These are phyloP conservation scores for Candida takata DNA, from an alignment of 805 yeast genomes.

Conservation along the genomic window DNA sequence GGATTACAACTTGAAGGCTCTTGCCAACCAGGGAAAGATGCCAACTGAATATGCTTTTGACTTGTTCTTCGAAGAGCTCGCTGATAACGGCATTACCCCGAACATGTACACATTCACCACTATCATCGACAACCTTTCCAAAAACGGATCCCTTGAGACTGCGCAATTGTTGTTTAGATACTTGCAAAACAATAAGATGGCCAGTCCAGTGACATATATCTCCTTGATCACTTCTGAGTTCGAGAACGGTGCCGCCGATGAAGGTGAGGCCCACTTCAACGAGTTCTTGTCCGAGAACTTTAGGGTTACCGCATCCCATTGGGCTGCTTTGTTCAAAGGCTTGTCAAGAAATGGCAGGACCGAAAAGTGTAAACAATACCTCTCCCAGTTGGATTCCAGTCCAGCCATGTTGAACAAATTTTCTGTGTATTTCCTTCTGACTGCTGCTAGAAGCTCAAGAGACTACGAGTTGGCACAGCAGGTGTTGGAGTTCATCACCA, in stretches of 20 bases:
- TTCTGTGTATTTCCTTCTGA: slow-evolving; percentile 17
- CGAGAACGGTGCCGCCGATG: slow-evolving; percentile 31
- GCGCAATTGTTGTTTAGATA: slow-evolving; percentile 43
- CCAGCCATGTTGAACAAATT: slow-evolving; percentile 10
- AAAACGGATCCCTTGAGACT: slow-evolving; percentile 40
- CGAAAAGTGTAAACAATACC: slow-evolving; percentile 14
- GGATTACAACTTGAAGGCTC: slow-evolving; percentile 43
- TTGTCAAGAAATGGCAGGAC: slow-evolving; percentile 9
- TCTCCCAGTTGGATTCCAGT: slow-evolving; percentile 6
- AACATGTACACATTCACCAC: slow-evolving; percentile 44
- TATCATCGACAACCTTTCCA: slow-evolving; percentile 46
- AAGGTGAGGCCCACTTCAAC: slow-evolving; percentile 29
- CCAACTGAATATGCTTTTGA: slow-evolving; percentile 34
- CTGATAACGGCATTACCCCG: slow-evolving; percentile 28
- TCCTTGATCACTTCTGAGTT: slow-evolving; percentile 43
- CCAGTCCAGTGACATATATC: slow-evolving; percentile 35
- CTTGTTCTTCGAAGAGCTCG: slow-evolving; percentile 36
- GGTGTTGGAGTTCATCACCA: slow-evolving; percentile 10
- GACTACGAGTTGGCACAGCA: slow-evolving; percentile 17
- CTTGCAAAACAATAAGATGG: slow-evolving; percentile 29
- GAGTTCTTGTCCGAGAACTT: slow-evolving; percentile 28
- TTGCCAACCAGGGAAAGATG: slow-evolving; percentile 34
- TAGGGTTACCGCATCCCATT: slow-evolving; percentile 8
- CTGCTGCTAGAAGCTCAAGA: slow-evolving; percentile 10
- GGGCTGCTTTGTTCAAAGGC: slow-evolving; percentile 23